Conservation (phyloP, 2,329 filamentous ascomycete species). For the Calycina herbarum region DNA sequence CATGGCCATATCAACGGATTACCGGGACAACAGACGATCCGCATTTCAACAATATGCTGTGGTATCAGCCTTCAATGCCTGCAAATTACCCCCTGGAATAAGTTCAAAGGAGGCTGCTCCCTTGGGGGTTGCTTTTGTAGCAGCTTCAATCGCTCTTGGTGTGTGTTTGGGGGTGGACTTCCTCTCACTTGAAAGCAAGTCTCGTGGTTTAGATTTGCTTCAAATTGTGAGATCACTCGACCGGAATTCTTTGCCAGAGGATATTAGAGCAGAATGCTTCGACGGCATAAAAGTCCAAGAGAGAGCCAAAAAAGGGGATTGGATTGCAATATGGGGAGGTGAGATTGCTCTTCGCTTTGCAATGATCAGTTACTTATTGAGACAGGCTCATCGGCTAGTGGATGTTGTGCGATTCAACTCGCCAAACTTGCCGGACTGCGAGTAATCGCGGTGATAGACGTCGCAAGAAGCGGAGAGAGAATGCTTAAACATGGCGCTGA, state of each 20-base stretch:
- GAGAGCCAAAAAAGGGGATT: constrained; percentile 61
- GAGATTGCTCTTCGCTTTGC: constrained; percentile 26
- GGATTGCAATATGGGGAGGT: constrained; percentile 74
- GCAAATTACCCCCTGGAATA: constrained; percentile 29
- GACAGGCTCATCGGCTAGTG: constrained; percentile 66
- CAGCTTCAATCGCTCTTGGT: constrained; percentile 64
- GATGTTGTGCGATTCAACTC: constrained; percentile 65
- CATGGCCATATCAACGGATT: constrained; percentile 37
- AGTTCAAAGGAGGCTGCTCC: constrained; percentile 29
- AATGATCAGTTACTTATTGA: constrained; percentile 8
- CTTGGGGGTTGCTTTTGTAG: constrained; percentile 48
- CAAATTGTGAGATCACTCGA: constrained; percentile 49
- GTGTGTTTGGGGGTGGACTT: constrained; percentile 72
- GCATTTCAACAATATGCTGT: constrained; percentile 54
- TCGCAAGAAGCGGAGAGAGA: constrained; percentile 62
- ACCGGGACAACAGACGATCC: constrained; percentile 35
- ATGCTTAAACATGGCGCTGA: constrained; percentile 56
- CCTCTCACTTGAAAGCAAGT: constrained; percentile 43
- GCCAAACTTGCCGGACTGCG: constrained; percentile 65
- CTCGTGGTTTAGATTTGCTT: constrained; percentile 58
- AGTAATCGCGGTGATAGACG: constrained; percentile 66
- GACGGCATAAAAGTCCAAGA: constrained; percentile 52
- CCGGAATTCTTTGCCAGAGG: constrained; percentile 52
- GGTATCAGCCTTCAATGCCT: constrained; percentile 36
- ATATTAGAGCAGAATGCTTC: constrained; percentile 65